These are phyloP conservation scores for Cutaneotrichosporon sp. DNA, from an alignment of 1,284 basidiomycete genomes.

Conservation along the genomic window DNA sequence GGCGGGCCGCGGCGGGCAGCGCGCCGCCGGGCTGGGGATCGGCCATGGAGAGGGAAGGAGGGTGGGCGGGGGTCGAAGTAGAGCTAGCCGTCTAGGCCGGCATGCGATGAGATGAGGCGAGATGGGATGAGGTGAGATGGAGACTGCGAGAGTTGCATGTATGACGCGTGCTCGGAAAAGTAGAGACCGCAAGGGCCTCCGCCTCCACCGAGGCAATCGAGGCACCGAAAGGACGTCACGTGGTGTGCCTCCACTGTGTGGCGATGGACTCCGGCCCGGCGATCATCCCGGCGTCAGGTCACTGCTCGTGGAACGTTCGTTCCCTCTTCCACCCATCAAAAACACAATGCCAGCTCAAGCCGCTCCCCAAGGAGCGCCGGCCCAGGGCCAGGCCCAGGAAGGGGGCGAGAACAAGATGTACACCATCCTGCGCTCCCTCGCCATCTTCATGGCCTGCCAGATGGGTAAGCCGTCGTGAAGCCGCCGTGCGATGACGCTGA, in stretches of 20 bases:
- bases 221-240: neutral
- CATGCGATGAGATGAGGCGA: no score
- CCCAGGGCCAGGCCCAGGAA: conserved; percentile 16
- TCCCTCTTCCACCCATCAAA: neutral
- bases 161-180: conserved; percentile 6
- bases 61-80: no score
- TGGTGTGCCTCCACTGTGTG: no score
- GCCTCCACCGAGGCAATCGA: neutral
- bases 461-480: conserved; percentile 34
- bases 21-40: neutral
- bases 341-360: conserved; percentile 18
- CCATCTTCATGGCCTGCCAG: conserved; percentile 42
- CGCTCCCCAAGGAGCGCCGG: conserved; percentile 16
- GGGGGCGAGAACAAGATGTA: conserved; percentile 23
- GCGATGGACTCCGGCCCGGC: no score
- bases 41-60: neutral
- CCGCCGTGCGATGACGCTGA: conserved; percentile 11
- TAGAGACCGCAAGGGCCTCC: neutral
- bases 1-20: conserved; percentile 18
- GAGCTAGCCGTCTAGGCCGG: no score
- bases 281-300: no score
- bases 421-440: conserved; percentile 29
- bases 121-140: no score
- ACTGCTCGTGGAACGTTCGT: no score
- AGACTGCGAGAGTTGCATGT: neutral